A percentile compares a stretch with the other conserved stretches of the same genome.
Evolutionary conservation across 305 asterid genomes (phyloP).

Genomic region (Fraxinus angustifolia): DNA sequence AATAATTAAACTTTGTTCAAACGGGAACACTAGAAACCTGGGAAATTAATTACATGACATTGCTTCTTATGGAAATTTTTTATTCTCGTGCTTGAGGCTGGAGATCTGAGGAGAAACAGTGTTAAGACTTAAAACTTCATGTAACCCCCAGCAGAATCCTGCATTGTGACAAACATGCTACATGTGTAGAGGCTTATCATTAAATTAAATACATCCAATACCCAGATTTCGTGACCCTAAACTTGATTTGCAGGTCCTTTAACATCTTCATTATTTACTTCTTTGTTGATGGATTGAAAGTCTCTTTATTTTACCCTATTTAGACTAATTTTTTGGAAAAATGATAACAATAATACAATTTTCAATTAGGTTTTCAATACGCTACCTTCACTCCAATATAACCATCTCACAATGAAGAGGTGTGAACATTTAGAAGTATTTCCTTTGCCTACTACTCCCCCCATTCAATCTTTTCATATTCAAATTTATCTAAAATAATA

Average conservation of each 20-base stretch:
- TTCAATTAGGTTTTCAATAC: not conserved
- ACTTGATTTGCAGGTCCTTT: not conserved
- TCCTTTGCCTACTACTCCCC: not conserved
- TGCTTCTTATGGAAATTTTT: not conserved
- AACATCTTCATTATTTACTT: not conserved
- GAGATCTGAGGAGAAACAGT: not conserved
- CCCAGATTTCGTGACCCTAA: not conserved
- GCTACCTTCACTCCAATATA: not conserved
- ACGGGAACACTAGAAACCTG: not conserved
- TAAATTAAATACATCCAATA: not conserved
- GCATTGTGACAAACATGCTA: not conserved
- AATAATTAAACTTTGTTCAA: not conserved
- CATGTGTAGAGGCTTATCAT: not conserved
- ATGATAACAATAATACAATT: not conserved
- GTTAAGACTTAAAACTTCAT: not conserved
- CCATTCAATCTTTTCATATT: slow-evolving; percentile 11
- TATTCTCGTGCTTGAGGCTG: not conserved
- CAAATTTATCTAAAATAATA: slow-evolving; percentile 9
- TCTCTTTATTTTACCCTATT: not conserved
- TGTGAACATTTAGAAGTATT: not conserved
- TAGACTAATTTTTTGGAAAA: not conserved
- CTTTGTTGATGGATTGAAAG: not conserved
- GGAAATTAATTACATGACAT: not conserved
- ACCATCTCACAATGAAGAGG: not conserved
- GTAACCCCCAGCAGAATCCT: not conserved